Evolutionary conservation across 2,329 filamentous ascomycete species (phyloP).

Genomic region (Diaporthe amygdali): DNA sequence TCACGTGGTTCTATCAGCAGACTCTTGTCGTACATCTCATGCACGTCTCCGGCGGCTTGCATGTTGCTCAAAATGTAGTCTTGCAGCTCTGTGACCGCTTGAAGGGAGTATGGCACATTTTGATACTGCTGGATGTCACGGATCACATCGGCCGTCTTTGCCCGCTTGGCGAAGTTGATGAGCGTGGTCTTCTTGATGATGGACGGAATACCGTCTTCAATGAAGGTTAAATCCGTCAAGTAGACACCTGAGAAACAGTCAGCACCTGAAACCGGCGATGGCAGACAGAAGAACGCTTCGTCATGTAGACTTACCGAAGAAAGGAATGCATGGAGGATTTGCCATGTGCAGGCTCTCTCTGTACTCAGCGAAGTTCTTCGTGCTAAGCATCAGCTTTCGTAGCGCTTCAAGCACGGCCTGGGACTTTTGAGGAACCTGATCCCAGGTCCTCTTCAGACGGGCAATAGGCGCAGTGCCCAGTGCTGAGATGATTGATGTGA

Average conservation of each 20-base stretch:
- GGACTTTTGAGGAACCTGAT: conserved; percentile 86
- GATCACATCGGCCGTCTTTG: conserved; percentile 98
- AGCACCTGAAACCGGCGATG: conserved; percentile 21
- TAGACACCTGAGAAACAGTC: conserved; percentile 76
- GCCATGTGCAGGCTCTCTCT: conserved; percentile 89
- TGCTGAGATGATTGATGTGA: conserved; percentile 97
- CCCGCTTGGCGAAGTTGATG: conserved; percentile 98
- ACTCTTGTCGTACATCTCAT: conserved; percentile 99
- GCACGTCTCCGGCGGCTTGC: conserved; percentile 92
- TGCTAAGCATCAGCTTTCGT: conserved; percentile 94
- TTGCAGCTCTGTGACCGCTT: conserved; percentile 88
- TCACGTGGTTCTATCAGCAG: conserved; percentile 92
- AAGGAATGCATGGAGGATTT: conserved; percentile 96
- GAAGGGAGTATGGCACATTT: conserved; percentile 92
- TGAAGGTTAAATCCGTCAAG: conserved; percentile 95
- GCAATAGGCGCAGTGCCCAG: conserved; percentile 94
- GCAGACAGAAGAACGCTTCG: neutral
- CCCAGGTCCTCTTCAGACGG: conserved; percentile 91
- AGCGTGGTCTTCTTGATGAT: conserved; percentile 95
- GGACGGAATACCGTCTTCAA: conserved; percentile 96
- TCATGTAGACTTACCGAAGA: conserved; percentile 74
- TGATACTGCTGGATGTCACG: conserved; percentile 99
- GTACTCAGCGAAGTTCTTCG: conserved; percentile 98
- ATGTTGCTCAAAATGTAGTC: conserved; percentile 98
- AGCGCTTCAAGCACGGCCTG: conserved; percentile 83